Base-by-base conservation (phyloP, 75 land plant species). In the Pinus albicaulis region DNA sequence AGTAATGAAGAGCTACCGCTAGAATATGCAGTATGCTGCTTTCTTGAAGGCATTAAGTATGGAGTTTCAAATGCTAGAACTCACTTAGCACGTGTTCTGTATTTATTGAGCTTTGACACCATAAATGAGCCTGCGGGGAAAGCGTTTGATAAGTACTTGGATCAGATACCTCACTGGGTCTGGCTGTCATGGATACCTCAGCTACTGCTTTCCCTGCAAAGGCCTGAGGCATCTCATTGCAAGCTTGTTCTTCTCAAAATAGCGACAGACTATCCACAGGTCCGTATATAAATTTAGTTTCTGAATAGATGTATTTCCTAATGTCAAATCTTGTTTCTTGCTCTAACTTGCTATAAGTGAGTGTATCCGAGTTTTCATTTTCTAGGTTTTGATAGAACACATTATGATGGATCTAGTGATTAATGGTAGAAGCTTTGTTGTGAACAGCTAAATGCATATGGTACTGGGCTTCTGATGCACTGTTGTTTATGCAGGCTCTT, bases 141-240 rank as follows among this genome's bases (percentile, higher is more conserved):
- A 64, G 82, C 94, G 57, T 95, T 98, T 82, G 99, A 95, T 77
- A 98, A 95, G 77, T 93, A 80, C 77, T 52, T 89, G 62, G 99
- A 98, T 53, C 95, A 96, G 74, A 87, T 98, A 78, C 96, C 99
- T 3, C 91, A 90, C 71, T 98, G 98, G 98, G 92, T 95, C 65
- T 98, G 99, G 99, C 89, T 98, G 69, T 85, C 98, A 12, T 98
- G 99, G 99, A 91, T 98, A 60, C 99, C 99, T 5, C 99, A 98
- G 77, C 84, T 98, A 25, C 81, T 98, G 59, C 96, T 98, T 74
- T 98, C 99, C 38, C 75, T 98, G 78, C 98, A 98, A 72, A 91
- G 99, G 61, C 91, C 94, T 48, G 99, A 98, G 73, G 98, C 96
- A 73, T 85, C 89, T 60, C 95, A 96, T 80, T 93, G 96, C 80